Conservation (phyloP, 1,284 basidiomycete species). For the Puccinia sorghi region DNA sequence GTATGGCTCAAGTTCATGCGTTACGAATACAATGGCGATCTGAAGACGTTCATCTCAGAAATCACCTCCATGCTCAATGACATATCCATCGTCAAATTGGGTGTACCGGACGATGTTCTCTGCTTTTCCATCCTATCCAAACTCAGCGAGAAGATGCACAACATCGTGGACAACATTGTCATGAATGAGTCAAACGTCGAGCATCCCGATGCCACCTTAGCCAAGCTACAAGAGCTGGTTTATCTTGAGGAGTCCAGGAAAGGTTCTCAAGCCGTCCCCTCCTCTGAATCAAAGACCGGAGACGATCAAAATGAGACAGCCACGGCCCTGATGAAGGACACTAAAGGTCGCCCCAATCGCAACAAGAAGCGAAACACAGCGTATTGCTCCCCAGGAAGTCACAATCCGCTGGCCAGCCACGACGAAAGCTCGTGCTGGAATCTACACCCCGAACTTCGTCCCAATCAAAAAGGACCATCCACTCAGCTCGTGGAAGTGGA, state of each 20-base stretch:
- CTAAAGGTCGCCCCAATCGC: no score
- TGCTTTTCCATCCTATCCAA: not conserved
- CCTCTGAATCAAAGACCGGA: no score
- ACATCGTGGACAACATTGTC: not conserved
- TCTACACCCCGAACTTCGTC: no score
- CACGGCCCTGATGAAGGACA: no score
- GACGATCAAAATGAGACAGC: no score
- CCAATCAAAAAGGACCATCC: no score
- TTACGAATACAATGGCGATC: not conserved
- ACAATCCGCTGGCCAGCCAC: no score
- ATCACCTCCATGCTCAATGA: not conserved
- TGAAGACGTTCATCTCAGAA: not conserved
- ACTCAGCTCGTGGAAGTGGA: no score
- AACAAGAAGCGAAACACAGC: no score
- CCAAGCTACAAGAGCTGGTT: not conserved
- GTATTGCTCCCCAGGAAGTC: no score
- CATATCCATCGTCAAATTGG: not conserved
- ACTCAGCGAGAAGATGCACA: not conserved
- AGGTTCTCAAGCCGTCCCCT: no score
- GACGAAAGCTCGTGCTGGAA: no score
- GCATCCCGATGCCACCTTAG: not conserved
- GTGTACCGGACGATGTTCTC: not conserved
- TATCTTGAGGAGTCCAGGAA: not conserved
- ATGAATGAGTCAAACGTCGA: not conserved
- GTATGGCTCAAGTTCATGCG: not conserved